Percentiles rank a stretch among this genome's conserved stretches.
phyloP scores from a whole-genome alignment of 2,329 filamentous ascomycete species.

The Epichloe gansuensis region DNA sequence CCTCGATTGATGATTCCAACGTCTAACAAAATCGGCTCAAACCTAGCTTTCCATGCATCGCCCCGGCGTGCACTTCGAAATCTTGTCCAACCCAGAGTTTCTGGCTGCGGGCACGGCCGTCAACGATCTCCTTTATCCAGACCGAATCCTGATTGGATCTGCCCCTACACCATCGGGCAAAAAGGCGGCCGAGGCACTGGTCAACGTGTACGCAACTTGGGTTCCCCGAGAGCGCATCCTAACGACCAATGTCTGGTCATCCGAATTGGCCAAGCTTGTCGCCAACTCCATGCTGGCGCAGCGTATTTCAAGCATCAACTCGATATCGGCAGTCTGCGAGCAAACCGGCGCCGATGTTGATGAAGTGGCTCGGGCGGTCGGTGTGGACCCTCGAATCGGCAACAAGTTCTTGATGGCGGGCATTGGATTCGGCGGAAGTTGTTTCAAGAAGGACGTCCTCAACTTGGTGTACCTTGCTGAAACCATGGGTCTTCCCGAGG shows the following conservation, averaged over 20 bases:
- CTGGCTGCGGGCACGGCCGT: slow-evolving; percentile 67
- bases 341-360: slow-evolving; percentile 62
- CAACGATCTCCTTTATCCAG: slow-evolving; percentile 54
- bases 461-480: slow-evolving; percentile 63
- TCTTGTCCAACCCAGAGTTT: slow-evolving; percentile 74
- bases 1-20: not conserved
- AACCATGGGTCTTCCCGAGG: slow-evolving; percentile 53
- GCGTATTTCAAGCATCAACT: slow-evolving; percentile 70
- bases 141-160: slow-evolving; percentile 65
- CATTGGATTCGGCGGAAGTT: slow-evolving; percentile 68
- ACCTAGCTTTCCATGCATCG: slow-evolving; percentile 42
- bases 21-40: not conserved
- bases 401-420: slow-evolving; percentile 60
- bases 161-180: slow-evolving; percentile 45
- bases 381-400: slow-evolving; percentile 59
- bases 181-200: slow-evolving; percentile 49
- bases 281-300: slow-evolving; percentile 73
- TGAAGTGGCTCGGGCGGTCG: slow-evolving; percentile 55
- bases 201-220: slow-evolving; percentile 58
- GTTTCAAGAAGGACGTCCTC: slow-evolving; percentile 71
- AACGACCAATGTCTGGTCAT: slow-evolving; percentile 63
- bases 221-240: slow-evolving; percentile 56
- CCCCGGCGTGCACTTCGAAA: slow-evolving; percentile 55
- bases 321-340: slow-evolving; percentile 69
- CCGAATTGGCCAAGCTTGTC: slow-evolving; percentile 65